phyloP scores from a whole-genome alignment of 169 alveolate genomes.

The Plasmodium reichenowi region DNA sequence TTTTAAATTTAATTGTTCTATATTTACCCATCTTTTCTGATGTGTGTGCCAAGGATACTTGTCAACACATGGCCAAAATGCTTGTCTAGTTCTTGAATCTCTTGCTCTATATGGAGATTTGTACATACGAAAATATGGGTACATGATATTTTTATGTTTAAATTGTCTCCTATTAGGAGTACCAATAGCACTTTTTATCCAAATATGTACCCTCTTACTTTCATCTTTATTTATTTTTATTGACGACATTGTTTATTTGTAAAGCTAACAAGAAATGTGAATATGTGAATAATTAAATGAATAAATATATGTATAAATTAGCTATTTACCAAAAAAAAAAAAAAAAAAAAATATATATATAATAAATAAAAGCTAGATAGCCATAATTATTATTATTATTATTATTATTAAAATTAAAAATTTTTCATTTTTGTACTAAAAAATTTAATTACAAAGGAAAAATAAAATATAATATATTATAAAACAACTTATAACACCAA shows the following conservation, averaged over 20 bases:
- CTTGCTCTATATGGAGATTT: conserved; percentile 86
- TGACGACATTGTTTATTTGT: conserved; percentile 26
- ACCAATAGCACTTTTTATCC: conserved; percentile 76
- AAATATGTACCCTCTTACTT: conserved; percentile 43
- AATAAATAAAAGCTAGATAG: too few relatives aligned
- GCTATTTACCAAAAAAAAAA: too few relatives aligned
- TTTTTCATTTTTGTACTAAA: too few relatives aligned
- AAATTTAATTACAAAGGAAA: too few relatives aligned
- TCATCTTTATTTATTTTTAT: conserved; percentile 71
- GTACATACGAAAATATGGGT: conserved; percentile 84
- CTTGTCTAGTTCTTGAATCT: conserved; percentile 82
- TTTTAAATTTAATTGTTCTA: conserved; percentile 75
- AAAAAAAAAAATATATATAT: too few relatives aligned
- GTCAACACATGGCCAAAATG: conserved; percentile 85
- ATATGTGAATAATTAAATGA: too few relatives aligned
- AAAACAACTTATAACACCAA: too few relatives aligned
- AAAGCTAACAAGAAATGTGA: too few relatives aligned
- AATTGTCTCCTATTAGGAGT: conserved; percentile 75
- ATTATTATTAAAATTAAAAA: too few relatives aligned
- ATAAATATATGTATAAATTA: too few relatives aligned
- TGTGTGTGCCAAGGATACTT: conserved; percentile 88
- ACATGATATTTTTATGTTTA: conserved; percentile 80
- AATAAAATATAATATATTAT: too few relatives aligned
- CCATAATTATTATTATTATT: too few relatives aligned
- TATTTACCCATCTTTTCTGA: conserved; percentile 81